phyloP scores from a whole-genome alignment of 139 green algal genomes.

The Eudorina sp. region DNA sequence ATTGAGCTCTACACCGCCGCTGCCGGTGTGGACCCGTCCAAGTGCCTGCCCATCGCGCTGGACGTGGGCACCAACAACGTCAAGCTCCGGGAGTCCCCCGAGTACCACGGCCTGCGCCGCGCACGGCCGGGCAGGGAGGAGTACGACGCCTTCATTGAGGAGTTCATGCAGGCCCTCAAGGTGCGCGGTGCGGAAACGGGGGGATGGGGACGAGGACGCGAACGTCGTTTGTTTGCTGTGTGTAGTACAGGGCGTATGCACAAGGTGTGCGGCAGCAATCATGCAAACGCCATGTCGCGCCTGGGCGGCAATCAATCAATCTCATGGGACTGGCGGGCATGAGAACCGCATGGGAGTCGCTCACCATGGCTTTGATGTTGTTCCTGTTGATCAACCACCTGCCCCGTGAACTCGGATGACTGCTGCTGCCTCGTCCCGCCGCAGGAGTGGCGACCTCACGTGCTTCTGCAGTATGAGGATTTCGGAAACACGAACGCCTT shows the following conservation, averaged over 20 bases:
- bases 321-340: too few species aligned
- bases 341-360: too few species aligned
- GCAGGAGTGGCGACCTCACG: slow-evolving; percentile 71
- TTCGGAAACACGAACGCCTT: slow-evolving; percentile 86
- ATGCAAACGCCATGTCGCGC: too few species aligned
- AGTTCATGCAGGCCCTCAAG: slow-evolving; percentile 69
- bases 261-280: too few species aligned
- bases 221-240: too few species aligned
- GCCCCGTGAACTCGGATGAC: too few species aligned
- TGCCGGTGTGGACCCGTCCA: slow-evolving; percentile 64
- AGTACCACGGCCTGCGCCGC: slow-evolving; percentile 1
- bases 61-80: slow-evolving; percentile 93
- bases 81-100: slow-evolving; percentile 82
- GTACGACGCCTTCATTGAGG: slow-evolving; percentile 76
- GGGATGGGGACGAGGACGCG: too few species aligned
- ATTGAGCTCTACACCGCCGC: slow-evolving; percentile 81
- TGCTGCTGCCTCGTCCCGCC: too few species aligned
- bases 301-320: too few species aligned
- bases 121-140: slow-evolving; percentile 32
- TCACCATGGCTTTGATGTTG: too few species aligned
- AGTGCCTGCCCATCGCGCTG: slow-evolving; percentile 87
- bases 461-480: slow-evolving; percentile 94
- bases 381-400: too few species aligned
- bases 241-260: too few species aligned
- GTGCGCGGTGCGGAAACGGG: not conserved